Evolutionary conservation across 805 yeast species (phyloP).

Genomic region (Cyberlindnera nakhonratchasimensis): DNA sequence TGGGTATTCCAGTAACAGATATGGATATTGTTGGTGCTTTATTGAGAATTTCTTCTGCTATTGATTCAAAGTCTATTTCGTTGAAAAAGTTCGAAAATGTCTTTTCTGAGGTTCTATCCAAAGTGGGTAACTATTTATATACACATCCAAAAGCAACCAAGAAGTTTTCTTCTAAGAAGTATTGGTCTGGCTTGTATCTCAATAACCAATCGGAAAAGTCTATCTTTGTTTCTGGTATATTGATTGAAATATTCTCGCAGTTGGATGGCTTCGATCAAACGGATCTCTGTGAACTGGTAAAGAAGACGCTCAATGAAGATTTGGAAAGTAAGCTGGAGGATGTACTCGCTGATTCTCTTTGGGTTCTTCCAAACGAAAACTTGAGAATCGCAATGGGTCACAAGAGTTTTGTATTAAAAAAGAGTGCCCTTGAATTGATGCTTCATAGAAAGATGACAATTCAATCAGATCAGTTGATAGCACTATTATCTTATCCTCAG

Average conservation of each 20-base stretch:
- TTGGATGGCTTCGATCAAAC: constrained; percentile 19
- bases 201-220: constrained; percentile 23
- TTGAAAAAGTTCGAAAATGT: constrained; percentile 27
- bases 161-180: constrained; percentile 24
- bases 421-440: constrained; percentile 14
- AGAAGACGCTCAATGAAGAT: constrained; percentile 4
- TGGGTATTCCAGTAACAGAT: constrained; percentile 41
- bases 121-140: constrained; percentile 40
- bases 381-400: constrained; percentile 11
- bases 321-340: constrained; percentile 18
- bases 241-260: constrained; percentile 37
- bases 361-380: constrained; percentile 18
- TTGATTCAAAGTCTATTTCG: constrained; percentile 25
- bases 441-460: constrained; percentile 18
- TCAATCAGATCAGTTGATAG: constrained; percentile 7
- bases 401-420: constrained; percentile 9
- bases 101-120: constrained; percentile 39
- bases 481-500: background rate
- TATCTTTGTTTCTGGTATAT: constrained; percentile 29
- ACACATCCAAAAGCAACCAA: constrained; percentile 16
- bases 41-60: constrained; percentile 34
- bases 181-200: constrained; percentile 30
- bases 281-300: constrained; percentile 17
- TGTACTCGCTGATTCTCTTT: constrained; percentile 30
- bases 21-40: constrained; percentile 48